These are phyloP conservation scores for Mycena floridula DNA, from an alignment of 768 basidiomycete genomes.

Conservation along the genomic window DNA sequence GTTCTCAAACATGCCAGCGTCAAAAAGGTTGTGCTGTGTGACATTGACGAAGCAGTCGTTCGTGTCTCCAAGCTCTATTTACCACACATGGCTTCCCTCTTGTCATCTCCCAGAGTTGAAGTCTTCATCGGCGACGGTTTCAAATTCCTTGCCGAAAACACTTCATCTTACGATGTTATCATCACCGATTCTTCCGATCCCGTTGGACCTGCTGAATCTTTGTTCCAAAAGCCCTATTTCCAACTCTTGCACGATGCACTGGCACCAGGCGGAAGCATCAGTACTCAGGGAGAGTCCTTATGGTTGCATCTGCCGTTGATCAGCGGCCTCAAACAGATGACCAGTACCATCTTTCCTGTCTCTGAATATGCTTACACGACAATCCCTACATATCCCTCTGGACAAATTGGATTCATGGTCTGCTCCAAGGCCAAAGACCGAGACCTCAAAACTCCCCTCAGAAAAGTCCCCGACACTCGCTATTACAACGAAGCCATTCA, in stretches of 20 bases:
- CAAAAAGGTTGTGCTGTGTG: conserved; percentile 89
- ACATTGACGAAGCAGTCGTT: conserved; percentile 97
- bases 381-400: conserved; percentile 97
- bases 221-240: conserved; percentile 98
- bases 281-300: conserved; percentile 92
- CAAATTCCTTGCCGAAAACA: conserved; percentile 89
- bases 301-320: conserved; percentile 95
- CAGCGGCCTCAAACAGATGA: conserved; percentile 61
- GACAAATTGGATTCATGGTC: conserved; percentile 93
- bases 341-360: conserved; percentile 68
- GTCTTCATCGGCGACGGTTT: conserved; percentile 93
- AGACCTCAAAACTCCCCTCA: conserved; percentile 66
- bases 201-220: conserved; percentile 87
- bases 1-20: conserved; percentile 91
- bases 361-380: conserved; percentile 93
- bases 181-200: conserved; percentile 99
- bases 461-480: conserved; percentile 60
- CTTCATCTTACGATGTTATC: conserved; percentile 90
- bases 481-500: conserved; percentile 89
- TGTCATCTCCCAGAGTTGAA: conserved; percentile 73
- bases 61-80: conserved; percentile 91
- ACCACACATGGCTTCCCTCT: conserved; percentile 87
- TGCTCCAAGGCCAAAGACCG: conserved; percentile 73
- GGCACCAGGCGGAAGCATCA: conserved; percentile 84
- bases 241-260: conserved; percentile 88